Evolutionary conservation across 208 protist genomes (phyloP).

Genomic region (Porcisia hertigi): DNA sequence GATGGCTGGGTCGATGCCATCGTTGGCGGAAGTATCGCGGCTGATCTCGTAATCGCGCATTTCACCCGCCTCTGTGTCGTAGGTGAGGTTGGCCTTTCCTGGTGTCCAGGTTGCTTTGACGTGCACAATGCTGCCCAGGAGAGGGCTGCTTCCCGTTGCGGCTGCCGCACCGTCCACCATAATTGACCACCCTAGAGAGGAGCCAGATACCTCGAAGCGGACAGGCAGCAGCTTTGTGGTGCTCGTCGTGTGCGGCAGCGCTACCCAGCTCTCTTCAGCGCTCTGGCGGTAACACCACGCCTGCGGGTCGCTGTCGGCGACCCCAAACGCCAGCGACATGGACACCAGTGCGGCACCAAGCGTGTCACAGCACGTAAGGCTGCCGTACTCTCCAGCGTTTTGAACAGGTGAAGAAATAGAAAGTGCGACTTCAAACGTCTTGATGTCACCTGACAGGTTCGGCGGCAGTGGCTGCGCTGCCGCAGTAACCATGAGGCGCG

Average conservation of each 20-base stretch:
- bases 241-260: constrained; percentile 24
- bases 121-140: constrained; percentile 46
- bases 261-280: constrained; percentile 33
- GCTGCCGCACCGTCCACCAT: constrained; percentile 17
- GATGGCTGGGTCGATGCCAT: constrained; percentile 36
- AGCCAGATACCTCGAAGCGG: constrained; percentile 24
- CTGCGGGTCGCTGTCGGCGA: constrained; percentile 29
- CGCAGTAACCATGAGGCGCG: constrained; percentile 41
- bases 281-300: constrained; percentile 53
- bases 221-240: constrained; percentile 26
- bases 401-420: constrained; percentile 17
- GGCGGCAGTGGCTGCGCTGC: constrained; percentile 43
- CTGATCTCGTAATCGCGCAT: constrained; percentile 57
- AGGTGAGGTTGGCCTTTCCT: constrained; percentile 48
- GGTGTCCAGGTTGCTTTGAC: constrained; percentile 45
- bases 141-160: constrained; percentile 19
- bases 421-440: constrained; percentile 45
- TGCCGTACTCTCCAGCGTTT: constrained; percentile 49
- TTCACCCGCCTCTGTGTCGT: constrained; percentile 47
- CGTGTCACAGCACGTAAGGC: constrained; percentile 44
- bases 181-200: constrained; percentile 36
- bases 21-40: constrained; percentile 27
- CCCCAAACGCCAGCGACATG: constrained; percentile 50
- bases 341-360: constrained; percentile 41
- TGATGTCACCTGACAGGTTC: constrained; percentile 62